phyloP scores from a whole-genome alignment of 2,329 filamentous ascomycete genomes.

The Pestalotiopsis sp. region DNA sequence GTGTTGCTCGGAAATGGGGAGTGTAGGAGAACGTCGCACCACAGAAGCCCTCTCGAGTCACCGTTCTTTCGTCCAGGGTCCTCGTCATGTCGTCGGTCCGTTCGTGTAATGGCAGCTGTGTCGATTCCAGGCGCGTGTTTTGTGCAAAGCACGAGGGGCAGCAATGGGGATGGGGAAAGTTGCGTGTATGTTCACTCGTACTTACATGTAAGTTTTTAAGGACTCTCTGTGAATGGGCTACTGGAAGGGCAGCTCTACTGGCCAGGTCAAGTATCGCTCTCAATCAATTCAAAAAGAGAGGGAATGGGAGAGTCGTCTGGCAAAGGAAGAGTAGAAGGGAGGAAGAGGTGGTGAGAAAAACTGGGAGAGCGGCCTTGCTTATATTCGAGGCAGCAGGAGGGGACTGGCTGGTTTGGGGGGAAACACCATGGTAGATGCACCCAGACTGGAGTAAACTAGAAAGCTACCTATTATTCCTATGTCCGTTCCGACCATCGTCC shows the following conservation, averaged over 20 bases:
- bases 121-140: background rate
- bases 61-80: background rate
- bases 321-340: constrained; percentile 33
- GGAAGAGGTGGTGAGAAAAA: constrained; percentile 26
- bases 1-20: background rate
- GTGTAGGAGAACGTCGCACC: background rate
- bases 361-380: constrained; percentile 34
- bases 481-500: constrained; percentile 13
- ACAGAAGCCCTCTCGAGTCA: background rate
- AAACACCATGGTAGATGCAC: background rate
- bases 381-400: constrained; percentile 33
- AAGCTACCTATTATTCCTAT: constrained; percentile 3
- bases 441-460: background rate
- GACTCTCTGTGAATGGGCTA: constrained; percentile 6
- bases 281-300: constrained; percentile 19
- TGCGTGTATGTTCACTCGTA: background rate
- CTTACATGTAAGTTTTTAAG: constrained; percentile 7
- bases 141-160: background rate
- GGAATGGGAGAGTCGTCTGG: constrained; percentile 29
- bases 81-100: background rate
- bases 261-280: constrained; percentile 15
- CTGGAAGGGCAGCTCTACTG: constrained; percentile 11
- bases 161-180: background rate
- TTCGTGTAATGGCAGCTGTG: background rate
- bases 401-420: constrained; percentile 22